A percentile compares a stretch with the other conserved stretches of the same genome.
Conservation (phyloP, 306 rosid genomes). For the Ormosia emarginata region DNA sequence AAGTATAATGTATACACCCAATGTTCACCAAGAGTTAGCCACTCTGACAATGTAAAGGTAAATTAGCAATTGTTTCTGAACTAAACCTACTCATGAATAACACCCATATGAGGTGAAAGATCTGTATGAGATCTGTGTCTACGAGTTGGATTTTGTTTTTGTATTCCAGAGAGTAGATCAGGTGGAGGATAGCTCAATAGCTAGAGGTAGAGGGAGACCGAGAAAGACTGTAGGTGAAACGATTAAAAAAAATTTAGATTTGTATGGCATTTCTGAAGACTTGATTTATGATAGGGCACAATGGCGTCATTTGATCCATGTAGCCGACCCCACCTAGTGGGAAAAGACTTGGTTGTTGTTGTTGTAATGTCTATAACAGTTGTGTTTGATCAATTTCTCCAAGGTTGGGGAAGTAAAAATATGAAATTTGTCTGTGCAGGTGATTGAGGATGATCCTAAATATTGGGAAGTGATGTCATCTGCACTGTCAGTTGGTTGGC, state of each 20-base stretch:
- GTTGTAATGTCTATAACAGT: not conserved
- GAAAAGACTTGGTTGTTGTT: too few species aligned
- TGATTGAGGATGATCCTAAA: conserved; percentile 71
- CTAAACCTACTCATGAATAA: not conserved
- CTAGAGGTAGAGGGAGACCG: too few species aligned
- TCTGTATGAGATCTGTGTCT: not conserved
- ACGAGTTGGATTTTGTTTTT: not conserved
- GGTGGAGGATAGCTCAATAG: too few species aligned
- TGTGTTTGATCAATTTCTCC: conserved; percentile 20
- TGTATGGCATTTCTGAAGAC: too few species aligned
- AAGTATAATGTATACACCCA: not conserved
- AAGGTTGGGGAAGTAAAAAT: conserved; percentile 15
- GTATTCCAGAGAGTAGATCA: not conserved
- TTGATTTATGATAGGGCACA: too few species aligned
- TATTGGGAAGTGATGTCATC: conserved; percentile 86
- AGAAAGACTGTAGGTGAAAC: too few species aligned
- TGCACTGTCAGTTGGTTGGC: conserved; percentile 93
- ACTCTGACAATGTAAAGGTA: not conserved
- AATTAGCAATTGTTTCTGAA: not conserved
- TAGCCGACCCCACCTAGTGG: too few species aligned
- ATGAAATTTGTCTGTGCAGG: conserved; percentile 46
- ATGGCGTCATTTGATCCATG: too few species aligned
- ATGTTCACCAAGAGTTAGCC: not conserved
- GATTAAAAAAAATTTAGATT: too few species aligned
- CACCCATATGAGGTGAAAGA: not conserved